Conservation (phyloP, 257 asterid species). For the Solanum tacnaense region DNA sequence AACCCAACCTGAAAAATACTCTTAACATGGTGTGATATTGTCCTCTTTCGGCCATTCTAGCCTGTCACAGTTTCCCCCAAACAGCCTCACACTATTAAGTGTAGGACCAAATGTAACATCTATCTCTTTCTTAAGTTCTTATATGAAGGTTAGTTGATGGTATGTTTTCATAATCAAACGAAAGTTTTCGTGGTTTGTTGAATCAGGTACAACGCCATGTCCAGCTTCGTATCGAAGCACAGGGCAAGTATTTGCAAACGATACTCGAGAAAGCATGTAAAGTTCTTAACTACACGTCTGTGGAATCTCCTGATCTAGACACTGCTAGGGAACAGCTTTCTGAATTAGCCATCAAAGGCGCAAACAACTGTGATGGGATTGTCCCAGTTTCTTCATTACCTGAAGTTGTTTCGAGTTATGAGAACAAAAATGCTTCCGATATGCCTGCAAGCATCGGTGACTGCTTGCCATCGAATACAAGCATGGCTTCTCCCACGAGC, state of each 20-base stretch:
- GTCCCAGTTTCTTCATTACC: slow-evolving; percentile 20
- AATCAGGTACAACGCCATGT: slow-evolving; percentile 33
- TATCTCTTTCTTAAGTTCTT: background rate
- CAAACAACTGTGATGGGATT: slow-evolving; percentile 31
- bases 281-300: background rate
- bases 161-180: background rate
- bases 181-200: background rate
- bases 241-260: slow-evolving; percentile 30
- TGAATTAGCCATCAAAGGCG: slow-evolving; percentile 36
- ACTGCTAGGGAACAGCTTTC: slow-evolving; percentile 64
- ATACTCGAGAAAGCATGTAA: slow-evolving; percentile 34
- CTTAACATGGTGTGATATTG: background rate
- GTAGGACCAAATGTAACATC: background rate
- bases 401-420: slow-evolving; percentile 17
- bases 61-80: background rate
- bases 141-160: background rate
- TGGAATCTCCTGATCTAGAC: slow-evolving; percentile 40
- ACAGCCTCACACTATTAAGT: background rate
- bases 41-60: background rate
- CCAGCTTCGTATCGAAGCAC: slow-evolving; percentile 38
- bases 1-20: background rate
- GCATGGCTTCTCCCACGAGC: background rate
- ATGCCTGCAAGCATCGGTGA: background rate
- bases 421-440: background rate
- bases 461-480: slow-evolving; percentile 19